Evolutionary conservation across 441 rosid genomes (phyloP).

Genomic region (Francoa sonchifolia): DNA sequence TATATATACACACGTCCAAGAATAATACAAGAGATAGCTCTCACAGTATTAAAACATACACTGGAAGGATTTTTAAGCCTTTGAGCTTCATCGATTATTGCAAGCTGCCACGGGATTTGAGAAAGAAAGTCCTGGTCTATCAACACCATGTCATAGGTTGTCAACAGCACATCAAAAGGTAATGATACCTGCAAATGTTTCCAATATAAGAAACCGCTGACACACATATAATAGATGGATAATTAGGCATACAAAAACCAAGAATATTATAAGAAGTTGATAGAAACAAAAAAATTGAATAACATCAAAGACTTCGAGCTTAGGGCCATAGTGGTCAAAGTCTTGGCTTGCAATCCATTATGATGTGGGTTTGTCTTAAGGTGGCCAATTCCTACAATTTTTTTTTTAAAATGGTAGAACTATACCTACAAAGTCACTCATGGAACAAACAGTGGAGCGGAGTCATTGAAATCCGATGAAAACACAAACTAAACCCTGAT

Average conservation of each 20-base stretch:
- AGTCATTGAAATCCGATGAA: not conserved
- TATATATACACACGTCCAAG: no score
- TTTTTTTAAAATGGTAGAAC: no score
- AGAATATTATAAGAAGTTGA: not conserved
- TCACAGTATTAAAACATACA: constrained; percentile 32
- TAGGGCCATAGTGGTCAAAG: no score
- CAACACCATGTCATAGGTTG: constrained; percentile 67
- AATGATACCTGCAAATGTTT: constrained; percentile 32
- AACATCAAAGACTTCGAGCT: no score
- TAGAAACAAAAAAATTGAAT: no score
- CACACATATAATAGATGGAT: not conserved
- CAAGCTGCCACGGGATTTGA: constrained; percentile 70
- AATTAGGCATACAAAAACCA: not conserved
- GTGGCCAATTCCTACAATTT: no score
- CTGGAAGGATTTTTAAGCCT: constrained; percentile 86
- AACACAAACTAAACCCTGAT: not conserved
- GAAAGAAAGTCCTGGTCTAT: constrained; percentile 74
- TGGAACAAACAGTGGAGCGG: not conserved
- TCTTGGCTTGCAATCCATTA: no score
- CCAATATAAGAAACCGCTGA: constrained; percentile 4
- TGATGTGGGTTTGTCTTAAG: no score
- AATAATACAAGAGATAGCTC: not conserved
- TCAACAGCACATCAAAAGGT: constrained; percentile 69
- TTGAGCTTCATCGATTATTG: constrained; percentile 85
- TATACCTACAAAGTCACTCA: no score